Base-by-base conservation (phyloP, 2,329 filamentous ascomycete genomes). In the Xylaria sp. region DNA sequence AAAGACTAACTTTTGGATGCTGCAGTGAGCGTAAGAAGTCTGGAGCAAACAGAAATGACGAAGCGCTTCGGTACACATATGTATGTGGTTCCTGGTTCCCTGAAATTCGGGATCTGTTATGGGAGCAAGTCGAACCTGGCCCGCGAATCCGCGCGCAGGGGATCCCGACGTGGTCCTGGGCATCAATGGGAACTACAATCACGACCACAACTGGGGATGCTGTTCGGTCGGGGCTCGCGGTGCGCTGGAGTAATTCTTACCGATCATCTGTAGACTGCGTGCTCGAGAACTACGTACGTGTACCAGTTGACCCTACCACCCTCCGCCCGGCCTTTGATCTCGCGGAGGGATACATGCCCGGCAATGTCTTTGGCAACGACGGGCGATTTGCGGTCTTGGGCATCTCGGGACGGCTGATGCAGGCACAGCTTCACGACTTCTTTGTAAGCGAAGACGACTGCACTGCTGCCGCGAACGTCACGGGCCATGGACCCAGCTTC, bases 81-180 rank as follows among this genome's bases (percentile, higher is more conserved):
- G 8, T 63, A 9, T 58, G 62, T 18, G 51, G 58, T 20, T 58
- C 51, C 39, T 63, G 55, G 39, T 63, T 55, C 28, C 52, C 46
- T 8, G 41, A 63, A 28, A n/a, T 50, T 20, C 23, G 56, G 18
- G 56, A 64, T 5, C 28, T 65, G 1, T 31, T 65, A 20, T 69
- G 57, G 63, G 66, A 67, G 28, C 34, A 69, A 61, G 25, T 50
- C 44, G 54, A 65, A n/a, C 9, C 39, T 12, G 56, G 56, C 5
- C 41, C 56, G 8, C 44, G 66, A 3, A 15, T 60, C 3, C 60
- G 67, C 5, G 63, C 39, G 18, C 46, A 56, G 25, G 56, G 57
- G 1, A 31, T 67, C 4, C 59, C 63, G 23, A 66, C 57, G 39
- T 68, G 63, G 54, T 61, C 62, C 1, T 68, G 59, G 62, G 59